These are phyloP conservation scores for Backusella westeae DNA, from an alignment of 192 early-diverging fungal genomes.

Conservation along the genomic window DNA sequence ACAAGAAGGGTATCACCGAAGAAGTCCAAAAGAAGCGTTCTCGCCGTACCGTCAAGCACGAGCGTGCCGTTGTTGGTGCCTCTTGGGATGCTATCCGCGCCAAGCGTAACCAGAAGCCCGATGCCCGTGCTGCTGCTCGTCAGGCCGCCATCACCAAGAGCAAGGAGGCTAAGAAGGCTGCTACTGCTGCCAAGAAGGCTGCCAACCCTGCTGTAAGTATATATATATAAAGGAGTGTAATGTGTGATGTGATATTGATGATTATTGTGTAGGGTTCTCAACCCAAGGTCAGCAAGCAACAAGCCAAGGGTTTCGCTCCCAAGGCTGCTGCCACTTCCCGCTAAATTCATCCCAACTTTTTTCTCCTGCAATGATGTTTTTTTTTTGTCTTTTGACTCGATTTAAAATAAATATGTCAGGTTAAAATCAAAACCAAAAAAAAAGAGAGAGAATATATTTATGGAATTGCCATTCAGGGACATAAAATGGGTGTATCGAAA, in stretches of 20 bases:
- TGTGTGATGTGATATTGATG: too few species aligned
- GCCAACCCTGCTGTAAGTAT: conserved; percentile 34
- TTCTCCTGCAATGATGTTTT: background rate
- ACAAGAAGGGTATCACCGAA: conserved; percentile 98
- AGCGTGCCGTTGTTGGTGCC: conserved; percentile 94
- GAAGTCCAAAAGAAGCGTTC: conserved; percentile 97
- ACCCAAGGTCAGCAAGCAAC: conserved; percentile 79
- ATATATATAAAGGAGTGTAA: too few species aligned
- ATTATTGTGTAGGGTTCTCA: conserved; percentile 14
- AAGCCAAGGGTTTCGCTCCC: conserved; percentile 74
- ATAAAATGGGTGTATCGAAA: too few species aligned
- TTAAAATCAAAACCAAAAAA: background rate
- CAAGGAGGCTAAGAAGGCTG: conserved; percentile 94
- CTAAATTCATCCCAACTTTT: conserved; percentile 46
- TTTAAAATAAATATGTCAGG: conserved; percentile 1
- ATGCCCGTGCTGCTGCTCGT: conserved; percentile 90
- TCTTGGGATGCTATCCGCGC: conserved; percentile 96
- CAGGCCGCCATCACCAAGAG: conserved; percentile 77
- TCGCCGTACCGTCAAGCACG: conserved; percentile 91
- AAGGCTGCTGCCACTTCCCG: conserved; percentile 82
- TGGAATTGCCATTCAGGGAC: background rate
- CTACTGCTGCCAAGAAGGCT: conserved; percentile 84
- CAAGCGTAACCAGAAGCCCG: conserved; percentile 96
- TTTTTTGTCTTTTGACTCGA: background rate
- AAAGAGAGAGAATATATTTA: background rate